Conservation (phyloP, 2,329 filamentous ascomycete species). For the Ustulina deusta region DNA sequence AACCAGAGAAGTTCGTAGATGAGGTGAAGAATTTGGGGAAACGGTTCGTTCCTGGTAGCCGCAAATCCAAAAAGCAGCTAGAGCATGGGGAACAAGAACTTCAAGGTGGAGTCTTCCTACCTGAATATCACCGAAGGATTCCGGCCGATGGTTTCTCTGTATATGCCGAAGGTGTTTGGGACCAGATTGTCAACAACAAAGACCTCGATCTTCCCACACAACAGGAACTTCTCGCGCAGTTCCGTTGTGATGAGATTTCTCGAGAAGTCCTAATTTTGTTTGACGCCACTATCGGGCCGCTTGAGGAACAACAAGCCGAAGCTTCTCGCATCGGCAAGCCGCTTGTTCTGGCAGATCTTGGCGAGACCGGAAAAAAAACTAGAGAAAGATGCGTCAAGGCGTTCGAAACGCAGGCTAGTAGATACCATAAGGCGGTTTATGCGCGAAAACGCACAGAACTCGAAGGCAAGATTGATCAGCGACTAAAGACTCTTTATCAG, state of each 20-base stretch:
- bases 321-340: slow-evolving; percentile 78
- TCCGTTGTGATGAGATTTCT: slow-evolving; percentile 96
- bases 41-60: slow-evolving; percentile 85
- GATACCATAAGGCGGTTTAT: slow-evolving; percentile 98
- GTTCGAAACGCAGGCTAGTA: slow-evolving; percentile 91
- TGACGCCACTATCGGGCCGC: slow-evolving; percentile 81
- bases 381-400: slow-evolving; percentile 79
- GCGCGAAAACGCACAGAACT: slow-evolving; percentile 86
- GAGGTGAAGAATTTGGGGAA: slow-evolving; percentile 84
- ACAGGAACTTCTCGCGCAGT: slow-evolving; percentile 95
- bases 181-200: slow-evolving; percentile 99
- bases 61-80: slow-evolving; percentile 71
- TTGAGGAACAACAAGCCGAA: slow-evolving; percentile 88
- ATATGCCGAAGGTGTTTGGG: slow-evolving; percentile 95
- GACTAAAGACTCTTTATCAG: slow-evolving; percentile 87
- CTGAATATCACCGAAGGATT: slow-evolving; percentile 95
- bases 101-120: slow-evolving; percentile 85
- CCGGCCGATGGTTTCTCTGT: slow-evolving; percentile 96
- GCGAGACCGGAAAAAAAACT: slow-evolving; percentile 76
- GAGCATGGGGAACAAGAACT: slow-evolving; percentile 76
- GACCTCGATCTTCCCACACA: slow-evolving; percentile 96
- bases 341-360: slow-evolving; percentile 79
- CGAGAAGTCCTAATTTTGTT: slow-evolving; percentile 88
- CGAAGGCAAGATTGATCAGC: slow-evolving; percentile 85
- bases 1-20: slow-evolving; percentile 87